Conservation (phyloP, 2,329 filamentous ascomycete species). For the Sporothrix schenckii region DNA sequence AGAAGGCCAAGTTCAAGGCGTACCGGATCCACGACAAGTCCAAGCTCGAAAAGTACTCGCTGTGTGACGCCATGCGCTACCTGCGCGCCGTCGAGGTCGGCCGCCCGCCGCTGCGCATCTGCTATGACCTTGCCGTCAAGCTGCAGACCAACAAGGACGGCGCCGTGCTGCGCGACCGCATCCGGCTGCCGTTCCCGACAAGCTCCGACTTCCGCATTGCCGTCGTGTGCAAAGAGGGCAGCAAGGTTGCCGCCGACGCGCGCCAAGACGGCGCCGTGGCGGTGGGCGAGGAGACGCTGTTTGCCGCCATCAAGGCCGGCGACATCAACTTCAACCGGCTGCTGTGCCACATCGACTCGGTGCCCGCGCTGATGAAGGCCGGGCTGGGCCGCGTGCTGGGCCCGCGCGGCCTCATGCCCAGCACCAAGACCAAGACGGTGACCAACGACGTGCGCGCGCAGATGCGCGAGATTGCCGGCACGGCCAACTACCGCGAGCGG, state of each 20-base stretch:
- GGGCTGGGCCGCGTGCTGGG: constrained; percentile 79
- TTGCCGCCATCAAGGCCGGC: constrained; percentile 73
- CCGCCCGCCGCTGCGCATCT: constrained; percentile 68
- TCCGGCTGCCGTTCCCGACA: constrained; percentile 86
- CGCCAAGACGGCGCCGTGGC: constrained; percentile 75
- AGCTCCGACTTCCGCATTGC: constrained; percentile 86
- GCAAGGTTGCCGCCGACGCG: constrained; percentile 72
- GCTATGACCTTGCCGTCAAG: constrained; percentile 88
- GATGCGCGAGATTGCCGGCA: constrained; percentile 81
- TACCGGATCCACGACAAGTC: constrained; percentile 68
- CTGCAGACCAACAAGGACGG: constrained; percentile 84
- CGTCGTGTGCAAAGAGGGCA: constrained; percentile 85
- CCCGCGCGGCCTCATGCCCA: constrained; percentile 91
- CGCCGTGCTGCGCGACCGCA: constrained; percentile 80
- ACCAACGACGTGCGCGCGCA: constrained; percentile 75
- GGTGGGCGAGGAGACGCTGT: constrained; percentile 83
- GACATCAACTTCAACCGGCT: constrained; percentile 86
- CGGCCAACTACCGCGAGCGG: constrained; percentile 83
- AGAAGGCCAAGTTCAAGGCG: constrained; percentile 65
- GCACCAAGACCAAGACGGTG: constrained; percentile 82
- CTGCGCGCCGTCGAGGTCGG: constrained; percentile 92
- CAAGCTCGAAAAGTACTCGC: constrained; percentile 71
- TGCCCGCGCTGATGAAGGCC: constrained; percentile 79
- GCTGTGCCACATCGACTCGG: constrained; percentile 79
- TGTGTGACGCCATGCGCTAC: constrained; percentile 96